phyloP scores from a whole-genome alignment of 305 asterid species.

The Vinca major region DNA sequence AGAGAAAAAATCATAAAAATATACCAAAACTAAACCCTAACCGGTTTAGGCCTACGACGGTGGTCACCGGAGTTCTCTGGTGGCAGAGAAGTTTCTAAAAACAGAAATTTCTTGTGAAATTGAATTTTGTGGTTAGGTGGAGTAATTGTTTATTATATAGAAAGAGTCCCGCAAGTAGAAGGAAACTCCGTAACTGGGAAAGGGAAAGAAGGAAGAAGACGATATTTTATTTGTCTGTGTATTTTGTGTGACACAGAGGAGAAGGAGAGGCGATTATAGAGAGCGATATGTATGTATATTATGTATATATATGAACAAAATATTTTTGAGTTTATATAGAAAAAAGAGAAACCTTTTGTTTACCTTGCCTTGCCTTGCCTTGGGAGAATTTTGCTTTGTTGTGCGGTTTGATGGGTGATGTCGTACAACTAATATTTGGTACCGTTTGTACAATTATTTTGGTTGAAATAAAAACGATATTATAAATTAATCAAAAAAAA shows the following conservation, averaged over 20 bases:
- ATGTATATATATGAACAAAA: slow-evolving; percentile 7
- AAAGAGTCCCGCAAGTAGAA: not conserved
- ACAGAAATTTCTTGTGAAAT: slow-evolving; percentile 26
- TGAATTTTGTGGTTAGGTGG: too few relatives aligned
- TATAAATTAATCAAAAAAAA: too few relatives aligned
- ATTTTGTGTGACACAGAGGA: slow-evolving; percentile 21
- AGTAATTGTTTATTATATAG: too few relatives aligned
- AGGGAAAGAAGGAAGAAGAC: slow-evolving; percentile 18
- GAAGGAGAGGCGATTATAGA: not conserved
- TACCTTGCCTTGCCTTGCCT: not conserved
- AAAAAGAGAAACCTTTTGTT: too few relatives aligned
- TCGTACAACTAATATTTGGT: too few relatives aligned
- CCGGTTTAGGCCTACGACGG: slow-evolving; percentile 14
- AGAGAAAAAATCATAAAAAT: not conserved
- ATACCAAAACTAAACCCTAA: slow-evolving; percentile 25
- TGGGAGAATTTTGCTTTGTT: not conserved
- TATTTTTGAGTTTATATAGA: slow-evolving; percentile 22
- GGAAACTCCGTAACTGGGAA: slow-evolving; percentile 3
- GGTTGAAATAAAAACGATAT: too few relatives aligned
- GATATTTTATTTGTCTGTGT: slow-evolving; percentile 25
- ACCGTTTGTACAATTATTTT: too few relatives aligned
- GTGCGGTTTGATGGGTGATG: not conserved
- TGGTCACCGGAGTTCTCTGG: slow-evolving; percentile 18
- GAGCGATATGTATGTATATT: not conserved
- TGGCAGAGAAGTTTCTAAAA: not conserved